Conservation (phyloP, 805 yeast species). For the Candida railenensis region DNA sequence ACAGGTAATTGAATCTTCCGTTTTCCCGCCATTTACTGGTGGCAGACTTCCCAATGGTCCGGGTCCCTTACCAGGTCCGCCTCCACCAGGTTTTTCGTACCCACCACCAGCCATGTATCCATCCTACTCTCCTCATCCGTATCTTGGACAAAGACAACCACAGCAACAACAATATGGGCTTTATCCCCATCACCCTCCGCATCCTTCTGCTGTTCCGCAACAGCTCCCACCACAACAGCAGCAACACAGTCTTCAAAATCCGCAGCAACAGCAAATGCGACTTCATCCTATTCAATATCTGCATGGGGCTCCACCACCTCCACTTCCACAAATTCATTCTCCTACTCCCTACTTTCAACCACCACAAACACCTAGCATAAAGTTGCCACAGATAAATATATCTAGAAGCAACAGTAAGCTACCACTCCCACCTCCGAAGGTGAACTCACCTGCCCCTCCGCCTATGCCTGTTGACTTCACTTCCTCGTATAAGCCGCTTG, state of each 20-base stretch:
- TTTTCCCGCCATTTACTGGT: constrained; percentile 35
- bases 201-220: constrained; percentile 3
- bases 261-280: constrained; percentile 1
- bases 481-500: constrained; percentile 11
- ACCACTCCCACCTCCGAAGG: not conserved
- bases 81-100: constrained; percentile 21
- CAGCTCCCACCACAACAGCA: not conserved
- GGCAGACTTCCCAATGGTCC: constrained; percentile 42
- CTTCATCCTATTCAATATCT: constrained; percentile 3
- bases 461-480: constrained; percentile 31
- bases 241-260: constrained; percentile 1
- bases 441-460: constrained; percentile 3
- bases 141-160: not conserved
- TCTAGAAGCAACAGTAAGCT: not conserved
- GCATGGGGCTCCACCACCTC: not conserved
- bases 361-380: not conserved
- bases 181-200: constrained; percentile 4
- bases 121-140: not conserved
- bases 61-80: constrained; percentile 43
- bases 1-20: constrained; percentile 10
- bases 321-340: constrained; percentile 3
- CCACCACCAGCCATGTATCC: not conserved
- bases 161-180: not conserved
- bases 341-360: not conserved
- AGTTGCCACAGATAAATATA: constrained; percentile 2